Base-by-base conservation (phyloP, 257 asterid species). In the Nicotiana obtusifolia region DNA sequence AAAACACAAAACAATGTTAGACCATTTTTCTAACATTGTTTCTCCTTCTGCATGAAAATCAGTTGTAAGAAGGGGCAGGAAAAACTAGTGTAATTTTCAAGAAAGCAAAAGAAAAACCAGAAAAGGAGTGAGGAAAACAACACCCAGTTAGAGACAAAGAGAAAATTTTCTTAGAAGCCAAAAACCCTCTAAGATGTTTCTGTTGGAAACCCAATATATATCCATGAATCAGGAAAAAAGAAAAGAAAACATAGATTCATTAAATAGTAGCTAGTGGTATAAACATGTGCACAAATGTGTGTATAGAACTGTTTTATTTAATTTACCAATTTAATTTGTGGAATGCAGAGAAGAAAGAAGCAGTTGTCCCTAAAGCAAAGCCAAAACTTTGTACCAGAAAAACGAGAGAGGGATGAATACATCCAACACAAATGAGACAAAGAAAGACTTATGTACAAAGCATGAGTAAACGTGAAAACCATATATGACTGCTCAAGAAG, bases 401-500 rank as follows among this genome's bases (percentile, higher is more conserved):
- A 88, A 79, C 82, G 86, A 79, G 83, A 44, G 44, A n/a, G 73
- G 84, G 78, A 80, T 64, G 88, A 89, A 91, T 87, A 90, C 87
- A 88, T 93, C 94, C 97, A 93, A 91, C 89, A 20, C 62, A 80
- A 85, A 84, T 87, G 85, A 79, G 97, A 91, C 97, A 86, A 83
- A 84, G 61, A 53, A 85, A 84, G 66, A 83, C 75, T 69, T 76
- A 54, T 47, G 82, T 86, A 84, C 81, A 80, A 41, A 86, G 89
- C 87, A 83, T 83, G 84, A 90, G 88, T 91, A 87, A 90, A 88
- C 89, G 94, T 81, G 90, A 90, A 90, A 92, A 85, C 92, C 75
- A 89, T 89, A 87, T 86, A 89, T 86, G 93, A 93, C 97, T 90
- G 97, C 98, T 93, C 95, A 90, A 93, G 92, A 91, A 93, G 90